These are phyloP conservation scores for Trichocladium antarcticum DNA, from an alignment of 495 filamentous ascomycete species.

Conservation along the genomic window DNA sequence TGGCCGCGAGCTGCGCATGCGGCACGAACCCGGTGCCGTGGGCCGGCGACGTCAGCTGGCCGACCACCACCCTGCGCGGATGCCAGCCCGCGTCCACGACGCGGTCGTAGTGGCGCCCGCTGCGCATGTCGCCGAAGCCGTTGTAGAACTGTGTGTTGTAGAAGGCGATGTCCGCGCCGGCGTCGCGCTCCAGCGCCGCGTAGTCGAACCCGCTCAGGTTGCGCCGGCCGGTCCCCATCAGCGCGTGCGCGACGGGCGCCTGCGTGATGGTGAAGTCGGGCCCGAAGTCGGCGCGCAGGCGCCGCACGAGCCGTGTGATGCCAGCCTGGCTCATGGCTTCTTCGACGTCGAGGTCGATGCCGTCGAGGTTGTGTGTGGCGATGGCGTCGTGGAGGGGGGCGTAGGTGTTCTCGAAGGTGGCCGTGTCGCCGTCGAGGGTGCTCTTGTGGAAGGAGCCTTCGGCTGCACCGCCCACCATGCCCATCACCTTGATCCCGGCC, in stretches of 20 bases:
- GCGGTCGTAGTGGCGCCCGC: slow-evolving; percentile 49
- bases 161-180: slow-evolving; percentile 45
- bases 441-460: slow-evolving; percentile 46
- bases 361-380: slow-evolving; percentile 47
- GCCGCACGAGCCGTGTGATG: slow-evolving; percentile 59
- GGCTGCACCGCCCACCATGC: slow-evolving; percentile 76
- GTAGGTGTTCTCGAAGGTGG: slow-evolving; percentile 58
- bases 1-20: slow-evolving; percentile 24
- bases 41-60: slow-evolving; percentile 57
- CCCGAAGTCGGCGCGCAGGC: slow-evolving; percentile 62
- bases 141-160: slow-evolving; percentile 84
- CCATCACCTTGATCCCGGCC: slow-evolving; percentile 58
- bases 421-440: slow-evolving; percentile 45
- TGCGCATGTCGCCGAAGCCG: slow-evolving; percentile 57
- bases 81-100: slow-evolving; percentile 54
- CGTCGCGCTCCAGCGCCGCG: slow-evolving; percentile 42
- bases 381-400: slow-evolving; percentile 50
- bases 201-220: slow-evolving; percentile 72
- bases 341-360: slow-evolving; percentile 77
- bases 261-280: slow-evolving; percentile 61
- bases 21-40: slow-evolving; percentile 47
- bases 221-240: slow-evolving; percentile 29
- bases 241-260: slow-evolving; percentile 64
- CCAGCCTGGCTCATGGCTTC: slow-evolving; percentile 60
- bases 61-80: slow-evolving; percentile 55